These are phyloP conservation scores for Metschnikowia borealis DNA, from an alignment of 805 yeast genomes.

Conservation along the genomic window DNA sequence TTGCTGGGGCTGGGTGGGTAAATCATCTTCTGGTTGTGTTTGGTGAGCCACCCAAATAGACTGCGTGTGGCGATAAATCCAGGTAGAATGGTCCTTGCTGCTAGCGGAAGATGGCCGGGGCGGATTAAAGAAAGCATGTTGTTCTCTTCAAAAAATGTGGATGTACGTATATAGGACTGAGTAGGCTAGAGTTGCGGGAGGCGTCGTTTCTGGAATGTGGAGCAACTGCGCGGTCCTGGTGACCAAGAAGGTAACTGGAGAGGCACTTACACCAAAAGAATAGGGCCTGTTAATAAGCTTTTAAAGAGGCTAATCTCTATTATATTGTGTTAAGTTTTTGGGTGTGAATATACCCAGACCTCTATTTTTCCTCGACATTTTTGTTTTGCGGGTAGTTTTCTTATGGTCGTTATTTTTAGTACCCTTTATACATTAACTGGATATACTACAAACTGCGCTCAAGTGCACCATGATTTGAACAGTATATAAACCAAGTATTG, in stretches of 20 bases:
- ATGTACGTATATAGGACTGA: background rate
- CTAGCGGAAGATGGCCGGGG: conserved; percentile 7
- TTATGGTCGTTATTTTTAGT: background rate
- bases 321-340: background rate
- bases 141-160: background rate
- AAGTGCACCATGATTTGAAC: background rate
- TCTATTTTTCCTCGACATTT: background rate
- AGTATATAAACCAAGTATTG: no score
- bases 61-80: conserved; percentile 5
- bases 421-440: background rate
- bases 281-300: background rate
- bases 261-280: background rate
- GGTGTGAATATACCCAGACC: background rate
- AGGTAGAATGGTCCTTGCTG: conserved; percentile 8
- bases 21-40: conserved; percentile 23
- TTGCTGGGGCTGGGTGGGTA: conserved; percentile 39
- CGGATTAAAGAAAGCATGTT: conserved; percentile 10
- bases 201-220: conserved; percentile 1
- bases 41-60: conserved; percentile 17
- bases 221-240: background rate
- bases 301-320: background rate
- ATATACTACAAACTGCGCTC: background rate
- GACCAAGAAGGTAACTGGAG: background rate
- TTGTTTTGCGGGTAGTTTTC: background rate
- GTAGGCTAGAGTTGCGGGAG: background rate